Evolutionary conservation across 257 asterid species (phyloP).

Genomic region (Parsonsia alboflavescens): DNA sequence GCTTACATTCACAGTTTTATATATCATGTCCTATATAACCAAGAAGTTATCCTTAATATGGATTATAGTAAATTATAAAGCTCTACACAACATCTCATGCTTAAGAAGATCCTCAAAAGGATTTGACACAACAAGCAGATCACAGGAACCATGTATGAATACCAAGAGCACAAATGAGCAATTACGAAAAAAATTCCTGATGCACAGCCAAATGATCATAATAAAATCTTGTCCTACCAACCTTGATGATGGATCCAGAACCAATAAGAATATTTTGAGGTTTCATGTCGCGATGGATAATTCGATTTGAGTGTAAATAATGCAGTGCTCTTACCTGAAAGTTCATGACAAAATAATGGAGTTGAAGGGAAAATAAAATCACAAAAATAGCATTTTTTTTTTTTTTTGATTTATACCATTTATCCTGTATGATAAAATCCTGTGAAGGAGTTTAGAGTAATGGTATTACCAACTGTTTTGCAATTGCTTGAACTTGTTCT

Average conservation of each 20-base stretch:
- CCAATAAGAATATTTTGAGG: conserved; percentile 98
- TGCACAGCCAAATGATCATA: background rate
- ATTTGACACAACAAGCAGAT: background rate
- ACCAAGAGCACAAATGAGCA: background rate
- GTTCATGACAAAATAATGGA: conserved; percentile 16
- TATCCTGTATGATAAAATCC: background rate
- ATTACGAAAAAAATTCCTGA: background rate
- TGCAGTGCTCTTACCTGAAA: conserved; percentile 86
- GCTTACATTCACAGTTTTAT: background rate
- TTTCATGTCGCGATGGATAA: conserved; percentile 97
- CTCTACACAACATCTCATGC: conserved; percentile 1
- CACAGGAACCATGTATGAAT: background rate
- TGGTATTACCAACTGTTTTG: conserved; percentile 77
- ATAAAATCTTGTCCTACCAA: conserved; percentile 20
- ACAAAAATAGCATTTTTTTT: background rate
- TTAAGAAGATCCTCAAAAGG: background rate
- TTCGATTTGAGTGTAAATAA: conserved; percentile 95
- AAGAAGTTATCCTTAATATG: background rate
- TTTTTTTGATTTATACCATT: too few species aligned
- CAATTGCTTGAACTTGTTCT: conserved; percentile 98
- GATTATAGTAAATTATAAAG: background rate
- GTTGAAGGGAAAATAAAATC: conserved; percentile 7
- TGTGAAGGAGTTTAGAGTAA: background rate
- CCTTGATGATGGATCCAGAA: conserved; percentile 92
- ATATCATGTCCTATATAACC: background rate